phyloP scores from a whole-genome alignment of 1,284 basidiomycete genomes.

The Ceratobasidium sp. region DNA sequence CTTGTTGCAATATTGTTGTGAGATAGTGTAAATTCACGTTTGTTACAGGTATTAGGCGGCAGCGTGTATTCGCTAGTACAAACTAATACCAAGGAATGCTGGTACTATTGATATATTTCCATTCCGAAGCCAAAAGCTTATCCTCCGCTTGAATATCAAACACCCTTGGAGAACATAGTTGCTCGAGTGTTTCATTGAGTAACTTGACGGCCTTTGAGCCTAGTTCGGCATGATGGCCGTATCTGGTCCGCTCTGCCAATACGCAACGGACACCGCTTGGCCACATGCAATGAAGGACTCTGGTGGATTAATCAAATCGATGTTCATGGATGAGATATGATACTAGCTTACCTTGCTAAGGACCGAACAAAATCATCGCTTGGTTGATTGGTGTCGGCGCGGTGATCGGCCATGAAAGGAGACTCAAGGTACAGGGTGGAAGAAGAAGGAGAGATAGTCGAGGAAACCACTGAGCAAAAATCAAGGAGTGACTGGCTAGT shows the following conservation, averaged over 20 bases:
- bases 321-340: background rate
- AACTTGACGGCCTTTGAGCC: background rate
- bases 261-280: background rate
- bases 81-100: background rate
- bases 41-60: no score
- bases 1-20: no score
- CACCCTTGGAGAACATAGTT: background rate
- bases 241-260: background rate
- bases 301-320: background rate
- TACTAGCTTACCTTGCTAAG: background rate
- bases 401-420: background rate
- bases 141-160: background rate
- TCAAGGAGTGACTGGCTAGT: no score
- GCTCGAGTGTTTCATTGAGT: background rate
- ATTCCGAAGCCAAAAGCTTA: background rate
- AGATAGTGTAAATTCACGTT: no score
- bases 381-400: background rate
- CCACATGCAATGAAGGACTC: background rate
- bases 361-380: background rate
- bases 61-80: no score
- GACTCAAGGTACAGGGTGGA: background rate
- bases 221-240: background rate
- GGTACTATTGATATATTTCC: background rate
- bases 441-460: background rate
- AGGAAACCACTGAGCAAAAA: no score